Evolutionary conservation across 1,139 yeast genomes (phyloP), one percentile per base, ranked within the genome.

Genomic region (Saccharomyces pastorianus): DNA sequence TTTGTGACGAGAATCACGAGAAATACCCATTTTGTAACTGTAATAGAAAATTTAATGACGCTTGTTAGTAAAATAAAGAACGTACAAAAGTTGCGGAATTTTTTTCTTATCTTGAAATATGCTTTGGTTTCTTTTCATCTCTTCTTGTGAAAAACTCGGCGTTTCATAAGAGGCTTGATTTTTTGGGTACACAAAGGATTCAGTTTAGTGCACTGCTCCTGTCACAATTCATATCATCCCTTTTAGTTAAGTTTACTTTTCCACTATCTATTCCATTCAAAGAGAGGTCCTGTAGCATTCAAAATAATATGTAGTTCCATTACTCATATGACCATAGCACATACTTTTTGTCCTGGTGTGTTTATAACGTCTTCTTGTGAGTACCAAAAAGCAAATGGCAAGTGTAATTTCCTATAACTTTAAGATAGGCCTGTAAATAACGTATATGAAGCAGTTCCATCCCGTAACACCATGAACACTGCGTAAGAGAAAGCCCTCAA

Each of bases 1-100:
- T 88, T 93, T 93, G 90, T 93, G 99, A 84, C 97, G 96, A 79
- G 99, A 91, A 84, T 93, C 99, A 86, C 99, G 95, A 81, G 98
- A 91, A 88, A 93, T 93, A 91, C 99, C 98, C 99, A 93, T 93
- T 71, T 73, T 80, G 73, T 54, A 52, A 60, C 62, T 55, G 57
- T 50, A 52, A 48, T 44, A 50, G 41, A 49, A 27, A 7, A 1
- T 2, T 38, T 25, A 38, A 9, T 9, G 44, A 20, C 9, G 13
- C 20, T 38, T 17, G 44, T 38, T 42, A 48, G 41, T 13, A 46
- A 46, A 38, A 38, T 11, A 41, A 23, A 31, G 23, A 28, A 28
- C 41, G n/a, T n/a, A 3, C 6, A 4, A 9, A 8, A 20, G 7
- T 9, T 4, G 44, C 17, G 44, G 6, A 11, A 11, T 9, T n/a